phyloP scores from a whole-genome alignment of 441 rosid genomes.

The Syzygium syzygioides region DNA sequence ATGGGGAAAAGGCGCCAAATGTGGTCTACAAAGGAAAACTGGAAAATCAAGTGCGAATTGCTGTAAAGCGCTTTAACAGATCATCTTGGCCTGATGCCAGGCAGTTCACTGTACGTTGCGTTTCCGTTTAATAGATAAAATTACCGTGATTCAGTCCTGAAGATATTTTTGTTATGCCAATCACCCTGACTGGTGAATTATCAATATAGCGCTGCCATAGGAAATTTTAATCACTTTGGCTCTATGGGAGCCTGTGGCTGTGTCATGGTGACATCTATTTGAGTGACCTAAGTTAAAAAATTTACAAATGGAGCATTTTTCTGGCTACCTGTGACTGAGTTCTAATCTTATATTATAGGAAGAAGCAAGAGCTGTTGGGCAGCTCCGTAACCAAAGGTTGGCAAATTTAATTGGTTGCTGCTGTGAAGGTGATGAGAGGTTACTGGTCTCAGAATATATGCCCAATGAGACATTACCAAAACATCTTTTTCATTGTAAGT shows the following conservation, averaged over 20 bases:
- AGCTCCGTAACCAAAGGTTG: conserved; percentile 43
- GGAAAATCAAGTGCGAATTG: conserved; percentile 41
- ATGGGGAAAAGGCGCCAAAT: conserved; percentile 52
- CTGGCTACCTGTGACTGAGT: background rate
- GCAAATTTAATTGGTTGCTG: conserved; percentile 56
- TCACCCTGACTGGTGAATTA: background rate
- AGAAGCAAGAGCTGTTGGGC: conserved; percentile 55
- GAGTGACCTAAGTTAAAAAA: background rate
- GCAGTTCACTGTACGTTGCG: conserved; percentile 36
- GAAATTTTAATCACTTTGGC: background rate
- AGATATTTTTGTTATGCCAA: background rate
- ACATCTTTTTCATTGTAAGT: conserved; percentile 63
- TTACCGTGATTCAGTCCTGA: background rate
- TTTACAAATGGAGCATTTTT: background rate
- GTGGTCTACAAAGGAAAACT: conserved; percentile 56
- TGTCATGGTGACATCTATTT: background rate
- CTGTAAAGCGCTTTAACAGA: conserved; percentile 52
- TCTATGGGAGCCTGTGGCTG: background rate
- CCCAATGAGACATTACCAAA: conserved; percentile 54
- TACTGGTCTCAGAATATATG: conserved; percentile 55
- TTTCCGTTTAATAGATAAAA: background rate
- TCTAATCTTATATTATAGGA: conserved; percentile 25
- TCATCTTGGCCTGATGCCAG: conserved; percentile 58
- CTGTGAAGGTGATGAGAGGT: conserved; percentile 49
- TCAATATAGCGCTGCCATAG: background rate